These are phyloP conservation scores for Linnemannia hyalina DNA, from an alignment of 192 early-diverging fungal species.

Conservation along the genomic window DNA sequence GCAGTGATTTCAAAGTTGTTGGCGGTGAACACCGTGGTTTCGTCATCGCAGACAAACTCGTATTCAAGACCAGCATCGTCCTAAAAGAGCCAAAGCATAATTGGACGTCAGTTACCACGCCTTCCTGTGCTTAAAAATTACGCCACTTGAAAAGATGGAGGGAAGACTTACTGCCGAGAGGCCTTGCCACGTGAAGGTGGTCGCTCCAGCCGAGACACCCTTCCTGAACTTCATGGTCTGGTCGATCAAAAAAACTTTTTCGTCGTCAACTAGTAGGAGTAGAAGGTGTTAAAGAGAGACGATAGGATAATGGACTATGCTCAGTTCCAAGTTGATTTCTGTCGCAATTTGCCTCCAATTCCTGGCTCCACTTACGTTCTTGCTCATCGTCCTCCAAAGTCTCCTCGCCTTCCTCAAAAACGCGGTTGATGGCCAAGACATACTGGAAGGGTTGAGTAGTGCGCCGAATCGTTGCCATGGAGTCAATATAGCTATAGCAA, in stretches of 20 bases:
- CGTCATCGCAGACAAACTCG: conserved; percentile 63
- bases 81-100: conserved; percentile 18
- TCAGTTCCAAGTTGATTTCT: background rate
- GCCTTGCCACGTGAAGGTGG: conserved; percentile 70
- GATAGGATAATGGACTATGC: background rate
- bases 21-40: conserved; percentile 48
- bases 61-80: conserved; percentile 57
- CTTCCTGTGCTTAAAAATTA: background rate
- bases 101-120: background rate
- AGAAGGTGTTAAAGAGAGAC: background rate
- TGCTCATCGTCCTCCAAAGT: conserved; percentile 67
- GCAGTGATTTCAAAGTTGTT: conserved; percentile 69
- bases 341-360: background rate
- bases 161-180: conserved; percentile 48
- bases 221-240: conserved; percentile 62
- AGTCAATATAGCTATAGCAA: conserved; percentile 71
- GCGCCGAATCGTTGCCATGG: conserved; percentile 74
- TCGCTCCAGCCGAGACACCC: conserved; percentile 43
- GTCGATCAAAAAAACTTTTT: conserved; percentile 80
- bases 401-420: conserved; percentile 84
- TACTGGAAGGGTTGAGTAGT: conserved; percentile 76
- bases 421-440: conserved; percentile 80
- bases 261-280: conserved; percentile 66
- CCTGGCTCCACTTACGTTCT: conserved; percentile 33
- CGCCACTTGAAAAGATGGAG: background rate